Base-by-base conservation (phyloP, 805 yeast species). In the Wickerhamomyces strasburgensis region DNA sequence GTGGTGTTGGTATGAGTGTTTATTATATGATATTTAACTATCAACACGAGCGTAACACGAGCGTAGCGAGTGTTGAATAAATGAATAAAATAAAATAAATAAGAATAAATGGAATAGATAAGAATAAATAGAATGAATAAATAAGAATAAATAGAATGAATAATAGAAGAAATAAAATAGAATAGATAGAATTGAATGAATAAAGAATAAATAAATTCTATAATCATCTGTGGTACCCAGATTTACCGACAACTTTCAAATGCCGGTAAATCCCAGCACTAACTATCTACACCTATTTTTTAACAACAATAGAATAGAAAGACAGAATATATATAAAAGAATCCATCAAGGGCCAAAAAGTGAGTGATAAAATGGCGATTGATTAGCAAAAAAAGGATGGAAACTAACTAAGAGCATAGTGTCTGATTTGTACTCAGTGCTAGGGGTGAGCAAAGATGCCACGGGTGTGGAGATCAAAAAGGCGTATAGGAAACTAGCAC, bases 401-500 rank as follows among this genome's bases (percentile, higher is more conserved):
- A n/a, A 10, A 25, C 40, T 33, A 37, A 33, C 37, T 19, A 11
- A 29, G 15, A 17, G 14, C 4, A 16, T 31, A 35, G 44, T 45
- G 53, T 38, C 49, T 6, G 51, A 43, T 28, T 42, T 56, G 5
- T 88, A 87, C 61, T 86, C 74, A 31, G 64, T 84, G 3, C 68
- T 88, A 16, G 95, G 86, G 27, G 76, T 88, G 5, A 75, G 73
- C 6, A 56, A 68, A 3, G 67, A 73, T 14, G 95, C 96, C 0
- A 62, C 86, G 1, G 61, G 74, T 23, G 63, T 62, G 1, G 96
- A 89, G 45, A 85, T 90, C 56, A 81, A 81, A 50, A 79, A 75
- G 58, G 95, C 96, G 0, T 90, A 86, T 61, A 72, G 94, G 47
- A 83, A 79, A 49, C 70, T 87, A 33, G 98, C 98, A 9, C 68